phyloP scores from a whole-genome alignment of 2,329 filamentous ascomycete species.

The Camillea tinctor region DNA sequence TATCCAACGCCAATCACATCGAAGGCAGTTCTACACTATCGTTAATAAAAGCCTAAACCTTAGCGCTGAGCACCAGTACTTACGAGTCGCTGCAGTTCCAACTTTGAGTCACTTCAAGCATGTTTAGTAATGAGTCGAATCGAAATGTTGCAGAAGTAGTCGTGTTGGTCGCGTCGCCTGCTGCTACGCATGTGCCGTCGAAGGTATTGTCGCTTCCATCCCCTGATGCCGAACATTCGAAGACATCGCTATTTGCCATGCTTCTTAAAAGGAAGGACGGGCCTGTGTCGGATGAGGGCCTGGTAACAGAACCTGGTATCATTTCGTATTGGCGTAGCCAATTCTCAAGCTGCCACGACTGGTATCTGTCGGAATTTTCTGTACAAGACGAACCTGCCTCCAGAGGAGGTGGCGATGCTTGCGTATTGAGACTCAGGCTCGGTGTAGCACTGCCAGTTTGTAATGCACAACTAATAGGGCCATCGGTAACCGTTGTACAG shows the following conservation, averaged over 20 bases:
- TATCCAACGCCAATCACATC: constrained; percentile 29
- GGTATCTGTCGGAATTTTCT: constrained; percentile 26
- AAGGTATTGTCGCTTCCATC: constrained; percentile 22
- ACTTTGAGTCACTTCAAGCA: constrained; percentile 29
- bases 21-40: constrained; percentile 20
- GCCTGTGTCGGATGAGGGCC: constrained; percentile 26
- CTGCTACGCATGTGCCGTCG: constrained; percentile 24
- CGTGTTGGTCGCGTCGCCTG: constrained; percentile 9
- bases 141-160: constrained; percentile 23
- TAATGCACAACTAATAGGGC: constrained; percentile 23
- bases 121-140: constrained; percentile 30
- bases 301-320: constrained; percentile 20
- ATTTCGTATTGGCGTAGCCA: constrained; percentile 31
- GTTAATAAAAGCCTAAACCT: constrained; percentile 1
- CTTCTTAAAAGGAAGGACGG: constrained; percentile 33
- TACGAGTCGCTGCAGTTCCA: constrained; percentile 32
- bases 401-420: constrained; percentile 9
- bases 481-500: constrained; percentile 25
- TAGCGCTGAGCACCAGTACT: constrained; percentile 5
- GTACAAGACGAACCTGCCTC: constrained; percentile 20
- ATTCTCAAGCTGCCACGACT: constrained; percentile 34
- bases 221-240: constrained; percentile 25
- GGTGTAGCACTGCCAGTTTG: constrained; percentile 11
- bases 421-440: constrained; percentile 22
- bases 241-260: constrained; percentile 25